Conservation (phyloP, 129 eudicot genomes). For the Lactuca sativa region DNA sequence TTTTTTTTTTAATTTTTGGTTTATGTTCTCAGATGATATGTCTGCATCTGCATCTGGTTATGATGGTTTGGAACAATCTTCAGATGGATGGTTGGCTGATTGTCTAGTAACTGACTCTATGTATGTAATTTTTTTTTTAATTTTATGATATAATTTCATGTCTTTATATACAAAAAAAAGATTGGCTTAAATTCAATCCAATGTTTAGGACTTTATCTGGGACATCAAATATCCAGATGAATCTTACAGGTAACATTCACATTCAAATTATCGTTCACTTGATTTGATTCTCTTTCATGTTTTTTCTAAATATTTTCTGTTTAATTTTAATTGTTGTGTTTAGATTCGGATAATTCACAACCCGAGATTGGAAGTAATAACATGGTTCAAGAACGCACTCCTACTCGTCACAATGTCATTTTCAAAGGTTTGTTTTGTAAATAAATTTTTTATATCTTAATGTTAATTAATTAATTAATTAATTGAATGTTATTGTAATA, state of each 20-base stretch:
- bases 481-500: slow-evolving; percentile 18
- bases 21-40: slow-evolving; percentile 43
- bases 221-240: slow-evolving; percentile 53
- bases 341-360: slow-evolving; percentile 56
- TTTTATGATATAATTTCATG: not conserved
- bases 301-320: not conserved
- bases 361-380: slow-evolving; percentile 35
- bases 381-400: slow-evolving; percentile 41
- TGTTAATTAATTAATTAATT: not conserved
- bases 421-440: slow-evolving; percentile 58
- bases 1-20: not conserved
- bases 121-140: slow-evolving; percentile 43
- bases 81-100: slow-evolving; percentile 82
- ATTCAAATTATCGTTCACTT: not conserved
- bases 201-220: slow-evolving; percentile 51
- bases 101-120: slow-evolving; percentile 67
- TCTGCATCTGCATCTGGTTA: slow-evolving; percentile 57
- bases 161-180: slow-evolving; percentile 1
- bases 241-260: slow-evolving; percentile 47
- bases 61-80: slow-evolving; percentile 54
- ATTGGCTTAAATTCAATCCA: slow-evolving; percentile 20
- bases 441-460: not conserved
- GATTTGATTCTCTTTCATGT: not conserved
- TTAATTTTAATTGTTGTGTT: slow-evolving; percentile 10
- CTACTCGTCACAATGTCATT: slow-evolving; percentile 56